Evolutionary conservation across 2,329 filamentous ascomycete genomes (phyloP), one percentile per base, ranked within the genome.

Genomic region (Xylariomycetidae sp.): DNA sequence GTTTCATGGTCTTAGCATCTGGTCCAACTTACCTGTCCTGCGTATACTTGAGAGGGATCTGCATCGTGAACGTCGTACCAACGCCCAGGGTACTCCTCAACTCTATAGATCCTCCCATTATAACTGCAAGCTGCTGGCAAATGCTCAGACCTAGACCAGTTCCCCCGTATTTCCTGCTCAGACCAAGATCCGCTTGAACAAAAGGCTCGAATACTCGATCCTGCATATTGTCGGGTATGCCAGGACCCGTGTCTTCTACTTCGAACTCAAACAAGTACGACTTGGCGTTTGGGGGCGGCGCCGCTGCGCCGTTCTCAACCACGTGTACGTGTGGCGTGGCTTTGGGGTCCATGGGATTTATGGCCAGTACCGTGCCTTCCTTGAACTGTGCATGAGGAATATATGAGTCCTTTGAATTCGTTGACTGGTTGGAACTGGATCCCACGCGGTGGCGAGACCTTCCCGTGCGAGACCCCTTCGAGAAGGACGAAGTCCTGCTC

Each of bases 121-220:
- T 64, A 12, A 69, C 77, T 3, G 88, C 85, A 23, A 96, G 67
- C 56, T 96, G 89, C 14, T 86, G 82, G 61, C 88, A 94, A 49
- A 96, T 96, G 51, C 85, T 90, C 34, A 96, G 60, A 2, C 89
- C 89, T 2, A 95, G 66, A 4, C 89, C 89, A 1, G 89, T 95
- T 12, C 89, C 89, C 13, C 88, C 88, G 53, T 82, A 94, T 52
- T 92, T 92, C 58, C 88, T 94, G 64, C 85, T 94, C 12, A 96
- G 64, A 1, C 88, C 85, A 2, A 92, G 65, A 53, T 95, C 88
- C n/a, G 85, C 89, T 59, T 96, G 89, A 0, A 95, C 85, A 53
- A 96, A 96, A 1, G 89, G 89, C 57, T 95, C 89, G 54, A 96
- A 96, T 8, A 96, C 87, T 46, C 82, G 82, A 36, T 85, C 70